Evolutionary conservation across 2,329 filamentous ascomycete species (phyloP), one percentile per base, ranked within the genome.

Genomic region (Colletotrichum sp.): DNA sequence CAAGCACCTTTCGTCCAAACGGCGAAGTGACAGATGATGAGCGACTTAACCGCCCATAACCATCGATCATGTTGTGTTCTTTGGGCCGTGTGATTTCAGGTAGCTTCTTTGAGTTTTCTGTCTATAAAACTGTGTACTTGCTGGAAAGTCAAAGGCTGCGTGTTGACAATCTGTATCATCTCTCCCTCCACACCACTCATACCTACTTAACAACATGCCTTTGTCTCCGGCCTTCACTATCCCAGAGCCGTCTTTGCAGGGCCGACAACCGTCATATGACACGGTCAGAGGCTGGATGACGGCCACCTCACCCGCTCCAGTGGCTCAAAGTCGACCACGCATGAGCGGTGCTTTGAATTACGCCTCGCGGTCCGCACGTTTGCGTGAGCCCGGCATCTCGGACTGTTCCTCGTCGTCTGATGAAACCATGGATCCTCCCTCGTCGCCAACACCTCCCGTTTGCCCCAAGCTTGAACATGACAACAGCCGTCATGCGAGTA

Each of bases 81-180:
- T 2, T 43, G 3, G 8, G 18, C 39, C 16, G 6, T 43, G 39
- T 43, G 9, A 18, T 18, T n/a, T 5, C 8, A 5, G 39, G 8
- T n/a, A n/a, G 9, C 18, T 43, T 43, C 18, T 10, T 43, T 18
- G 18, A 43, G 1, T n/a, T n/a, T 2, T 10, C 39, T 18, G 39
- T 2, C 2, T 43, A 43, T 43, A 43, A 43, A n/a, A n/a, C 16
- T 5, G 7, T n/a, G 5, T n/a, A 10, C 8, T 6, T 10, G 39
- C 39, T 10, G 18, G 8, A n/a, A 10, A 9, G 0, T 18, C 39
- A 9, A 43, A 43, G 8, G 9, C 1, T 3, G 0, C 1, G 5
- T 43, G 18, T n/a, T n/a, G 0, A 43, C 2, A 43, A 3, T 1
- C 5, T n/a, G 18, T n/a, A 43, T 43, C 39, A n/a, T 3, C 39